phyloP scores from a whole-genome alignment of 164 flowering plant genomes.

The Stephania japonica region DNA sequence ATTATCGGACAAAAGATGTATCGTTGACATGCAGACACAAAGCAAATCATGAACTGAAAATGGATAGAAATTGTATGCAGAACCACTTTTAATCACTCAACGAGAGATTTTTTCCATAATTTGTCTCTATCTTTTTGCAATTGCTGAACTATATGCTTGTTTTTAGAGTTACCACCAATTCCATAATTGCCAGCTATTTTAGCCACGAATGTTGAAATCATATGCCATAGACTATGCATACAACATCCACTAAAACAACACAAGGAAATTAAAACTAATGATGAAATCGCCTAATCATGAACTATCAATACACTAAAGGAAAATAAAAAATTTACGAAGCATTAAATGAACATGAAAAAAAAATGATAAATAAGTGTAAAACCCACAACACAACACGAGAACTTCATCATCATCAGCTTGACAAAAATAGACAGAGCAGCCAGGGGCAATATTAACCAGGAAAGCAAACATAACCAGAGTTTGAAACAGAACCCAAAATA shows the following conservation, averaged over 20 bases:
- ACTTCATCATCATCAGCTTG: background rate
- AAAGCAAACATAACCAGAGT: background rate
- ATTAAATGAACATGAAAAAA: background rate
- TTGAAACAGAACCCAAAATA: slow-evolving; percentile 15
- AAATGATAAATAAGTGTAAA: background rate
- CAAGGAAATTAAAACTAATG: background rate
- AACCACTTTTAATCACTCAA: background rate
- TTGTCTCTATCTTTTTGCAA: background rate
- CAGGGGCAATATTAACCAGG: background rate
- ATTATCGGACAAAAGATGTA: background rate
- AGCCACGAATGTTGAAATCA: too few species aligned
- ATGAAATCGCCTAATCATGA: background rate
- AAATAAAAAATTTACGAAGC: background rate
- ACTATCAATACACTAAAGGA: background rate
- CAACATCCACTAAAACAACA: background rate
- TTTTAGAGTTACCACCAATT: background rate
- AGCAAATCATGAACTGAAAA: background rate
- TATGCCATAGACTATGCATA: background rate
- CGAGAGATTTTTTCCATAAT: background rate
- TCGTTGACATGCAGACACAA: background rate
- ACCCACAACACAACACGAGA: background rate
- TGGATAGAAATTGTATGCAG: background rate
- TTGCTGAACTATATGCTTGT: background rate
- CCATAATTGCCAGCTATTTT: background rate
- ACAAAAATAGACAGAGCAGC: background rate